Base-by-base conservation (phyloP, 2,329 filamentous ascomycete species). In the Raffaelea arxii region DNA sequence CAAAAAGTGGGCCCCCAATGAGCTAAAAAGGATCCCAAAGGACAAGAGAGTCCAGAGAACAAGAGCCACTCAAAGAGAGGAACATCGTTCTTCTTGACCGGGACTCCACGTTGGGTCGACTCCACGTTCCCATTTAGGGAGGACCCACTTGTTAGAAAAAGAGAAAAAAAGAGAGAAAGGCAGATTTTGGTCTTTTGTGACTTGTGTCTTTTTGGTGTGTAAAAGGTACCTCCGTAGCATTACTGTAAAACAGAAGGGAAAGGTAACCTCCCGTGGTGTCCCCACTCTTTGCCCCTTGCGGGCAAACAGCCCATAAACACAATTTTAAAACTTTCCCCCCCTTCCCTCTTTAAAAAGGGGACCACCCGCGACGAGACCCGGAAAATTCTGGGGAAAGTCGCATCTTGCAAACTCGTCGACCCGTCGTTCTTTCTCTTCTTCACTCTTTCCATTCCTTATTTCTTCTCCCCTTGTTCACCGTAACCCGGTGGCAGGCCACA, bases 341-440 rank as follows among this genome's bases (percentile, higher is more conserved):
- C n/a, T n/a, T n/a, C n/a, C n/a, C n/a, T n/a, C 16, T 9, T 36
- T 36, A n/a, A 7, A 36, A 36, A 36, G 32, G 32, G 14, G 32
- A 36, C 32, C 32, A 32, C 27, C 27, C 27, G 16, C 27, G 27
- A 18, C 19, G 16, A 12, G 14, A 12, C 16, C 32, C 32, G 14
- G 32, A 12, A n/a, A 36, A 12, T 36, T 18, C 19, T 12, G 32
- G 32, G 32, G 19, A 36, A 18, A 6, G 14, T 30, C 27, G 9
- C 19, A n/a, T 36, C 32, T 36, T 27, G 32, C 18, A 30, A 30
- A n/a, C 39, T 43, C 22, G 38, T 36, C 27, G 45, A 46, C 40
- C 42, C 38, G 30, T 24, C 25, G 30, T 30, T 43, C 39, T 41
- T 23, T 23, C 21, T 35, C 36, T 24, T 46, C 25, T 35, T 36